phyloP scores from a whole-genome alignment of 2,329 filamentous ascomycete genomes.

The Colletotrichum filicis region DNA sequence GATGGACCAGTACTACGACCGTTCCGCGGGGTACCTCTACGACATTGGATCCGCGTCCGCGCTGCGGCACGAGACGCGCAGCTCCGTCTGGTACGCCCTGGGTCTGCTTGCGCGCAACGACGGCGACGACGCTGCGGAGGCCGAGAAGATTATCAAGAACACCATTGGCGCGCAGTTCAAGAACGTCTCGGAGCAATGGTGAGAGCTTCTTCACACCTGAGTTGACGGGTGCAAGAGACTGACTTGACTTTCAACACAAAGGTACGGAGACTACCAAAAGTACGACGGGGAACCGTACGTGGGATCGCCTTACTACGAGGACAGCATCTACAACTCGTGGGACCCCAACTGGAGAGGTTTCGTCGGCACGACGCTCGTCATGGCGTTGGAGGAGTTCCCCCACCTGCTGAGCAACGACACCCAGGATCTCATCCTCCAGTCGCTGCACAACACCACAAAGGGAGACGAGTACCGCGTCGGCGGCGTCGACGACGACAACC shows the following conservation, averaged over 20 bases:
- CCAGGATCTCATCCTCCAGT: slow-evolving; percentile 59
- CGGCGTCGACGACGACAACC: slow-evolving; percentile 68
- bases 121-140: slow-evolving; percentile 59
- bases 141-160: slow-evolving; percentile 64
- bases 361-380: slow-evolving; percentile 67
- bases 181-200: slow-evolving; percentile 65
- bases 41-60: slow-evolving; percentile 56
- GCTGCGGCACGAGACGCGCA: slow-evolving; percentile 66
- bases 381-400: slow-evolving; percentile 68
- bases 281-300: slow-evolving; percentile 68
- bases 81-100: slow-evolving; percentile 68
- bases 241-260: neutral
- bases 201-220: slow-evolving; percentile 36
- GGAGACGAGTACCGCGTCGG: slow-evolving; percentile 72
- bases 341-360: slow-evolving; percentile 75
- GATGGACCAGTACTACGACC: slow-evolving; percentile 67
- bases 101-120: slow-evolving; percentile 67
- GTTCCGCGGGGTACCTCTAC: slow-evolving; percentile 62
- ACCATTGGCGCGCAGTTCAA: slow-evolving; percentile 65
- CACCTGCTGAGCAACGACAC: slow-evolving; percentile 53
- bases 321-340: slow-evolving; percentile 66
- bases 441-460: slow-evolving; percentile 63
- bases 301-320: slow-evolving; percentile 60
- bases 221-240: slow-evolving; percentile 31
- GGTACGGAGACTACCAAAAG: slow-evolving; percentile 63